Evolutionary conservation across 768 basidiomycete genomes (phyloP).

Genomic region (Royoungia palumana): DNA sequence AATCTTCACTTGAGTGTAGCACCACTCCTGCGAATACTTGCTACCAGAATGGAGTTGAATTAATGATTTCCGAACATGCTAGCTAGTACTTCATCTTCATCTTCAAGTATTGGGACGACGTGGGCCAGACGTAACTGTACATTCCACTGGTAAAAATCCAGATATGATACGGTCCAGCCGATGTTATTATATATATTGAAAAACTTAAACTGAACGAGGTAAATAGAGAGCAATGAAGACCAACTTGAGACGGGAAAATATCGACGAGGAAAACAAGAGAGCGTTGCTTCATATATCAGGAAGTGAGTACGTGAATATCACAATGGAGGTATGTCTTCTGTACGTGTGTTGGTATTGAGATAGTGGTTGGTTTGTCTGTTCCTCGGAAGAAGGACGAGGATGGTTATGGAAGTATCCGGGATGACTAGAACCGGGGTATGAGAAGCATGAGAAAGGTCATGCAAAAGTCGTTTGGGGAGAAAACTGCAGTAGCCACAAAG

Average conservation of each 20-base stretch:
- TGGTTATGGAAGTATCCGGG: neutral
- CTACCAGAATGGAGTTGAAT: too few species aligned
- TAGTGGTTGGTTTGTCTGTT: slow-evolving; percentile 2
- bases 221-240: slow-evolving; percentile 4
- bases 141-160: neutral
- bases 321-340: slow-evolving; percentile 10
- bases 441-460: slow-evolving; percentile 7
- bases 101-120: too few species aligned
- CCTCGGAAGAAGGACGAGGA: neutral
- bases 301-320: slow-evolving; percentile 12
- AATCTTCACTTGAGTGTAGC: too few species aligned
- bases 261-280: slow-evolving; percentile 13
- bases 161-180: slow-evolving; percentile 13
- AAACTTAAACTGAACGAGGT: neutral
- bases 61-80: too few species aligned
- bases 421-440: slow-evolving; percentile 1
- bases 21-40: too few species aligned
- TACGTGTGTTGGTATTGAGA: slow-evolving; percentile 2
- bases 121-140: neutral
- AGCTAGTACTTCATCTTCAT: too few species aligned
- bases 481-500: neutral
- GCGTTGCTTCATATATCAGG: slow-evolving; percentile 11
- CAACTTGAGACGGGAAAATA: slow-evolving; percentile 3
- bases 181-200: slow-evolving; percentile 5
- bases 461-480: slow-evolving; percentile 4